Base-by-base conservation (phyloP, 805 yeast genomes). In the Saccharomyces kudriavzevii region DNA sequence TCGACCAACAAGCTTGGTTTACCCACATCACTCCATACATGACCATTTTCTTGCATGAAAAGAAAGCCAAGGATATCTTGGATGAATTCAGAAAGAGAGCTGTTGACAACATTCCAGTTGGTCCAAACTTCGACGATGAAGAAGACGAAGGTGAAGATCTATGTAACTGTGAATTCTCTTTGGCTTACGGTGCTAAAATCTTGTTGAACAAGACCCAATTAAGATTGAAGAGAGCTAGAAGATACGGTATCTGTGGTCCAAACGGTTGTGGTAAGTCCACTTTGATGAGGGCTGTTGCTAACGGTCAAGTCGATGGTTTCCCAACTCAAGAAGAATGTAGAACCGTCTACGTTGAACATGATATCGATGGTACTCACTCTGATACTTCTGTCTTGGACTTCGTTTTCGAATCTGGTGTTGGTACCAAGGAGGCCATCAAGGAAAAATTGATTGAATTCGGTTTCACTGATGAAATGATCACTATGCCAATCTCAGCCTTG, bases 241-340 rank as follows among this genome's bases (percentile, higher is more conserved):
- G 99, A 82, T 94, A 94, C 77, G 99, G 99, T 92, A 80, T 86
- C 70, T 87, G 94, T 82, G 98, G 98, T 80, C 97, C 98, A 74
- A 91, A 91, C 81, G 98, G 98, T 89, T 96, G 98, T 74, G 98
- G 98, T 87, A 92, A 92, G 79, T 92, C 98, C 64, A 92, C 98
- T 65, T 84, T 91, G 76, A 91, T 94, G 96, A 86, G 95, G 81
- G 95, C 96, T 67, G 84, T 89, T 77, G 96, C 96, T 65, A 89
- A 89, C 80, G 96, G 96, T 76, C 96, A 89, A 83, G 98, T 94
- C 72, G 98, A 94, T 75, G 98, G 98, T 77, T 94, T 94, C 97
- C 99, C 99, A 80, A 78, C 96, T 69, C 97, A 91, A 81, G 96
- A 89, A 57, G 97, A 92, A 82, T 89, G 97, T 82, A 89, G 89